Conservation (phyloP, 441 rosid species). For the Biscutella laevigata region DNA sequence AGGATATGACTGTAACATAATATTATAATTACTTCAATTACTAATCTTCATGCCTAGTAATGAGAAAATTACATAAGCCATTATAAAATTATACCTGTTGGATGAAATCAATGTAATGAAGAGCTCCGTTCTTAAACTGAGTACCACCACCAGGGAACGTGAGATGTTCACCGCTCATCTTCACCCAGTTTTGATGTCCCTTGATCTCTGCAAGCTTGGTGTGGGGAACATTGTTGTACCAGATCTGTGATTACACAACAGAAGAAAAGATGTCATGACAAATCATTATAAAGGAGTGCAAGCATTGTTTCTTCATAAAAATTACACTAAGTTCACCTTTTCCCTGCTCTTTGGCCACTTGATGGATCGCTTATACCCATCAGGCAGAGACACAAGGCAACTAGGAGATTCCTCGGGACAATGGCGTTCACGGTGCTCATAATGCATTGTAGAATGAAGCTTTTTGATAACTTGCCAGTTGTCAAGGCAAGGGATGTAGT, state of each 20-base stretch:
- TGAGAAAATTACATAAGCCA: not conserved
- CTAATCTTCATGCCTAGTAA: not conserved
- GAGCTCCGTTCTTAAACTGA: slow-evolving; percentile 63
- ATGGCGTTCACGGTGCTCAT: slow-evolving; percentile 61
- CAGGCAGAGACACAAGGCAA: slow-evolving; percentile 63
- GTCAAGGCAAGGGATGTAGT: slow-evolving; percentile 69
- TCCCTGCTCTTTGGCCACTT: slow-evolving; percentile 69
- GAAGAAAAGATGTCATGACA: slow-evolving; percentile 11
- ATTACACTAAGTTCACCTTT: too few relatives aligned
- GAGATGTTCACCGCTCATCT: slow-evolving; percentile 53
- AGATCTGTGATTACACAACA: slow-evolving; percentile 30
- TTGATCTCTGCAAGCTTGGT: slow-evolving; percentile 56
- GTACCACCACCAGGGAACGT: slow-evolving; percentile 79
- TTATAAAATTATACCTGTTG: slow-evolving; percentile 30
- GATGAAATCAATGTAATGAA: slow-evolving; percentile 50
- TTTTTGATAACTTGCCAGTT: slow-evolving; percentile 48
- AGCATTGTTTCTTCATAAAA: too few relatives aligned
- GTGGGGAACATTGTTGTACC: slow-evolving; percentile 68
- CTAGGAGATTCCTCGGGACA: slow-evolving; percentile 53
- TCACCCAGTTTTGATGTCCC: slow-evolving; percentile 75
- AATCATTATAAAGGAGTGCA: not conserved
- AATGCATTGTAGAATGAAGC: slow-evolving; percentile 41
- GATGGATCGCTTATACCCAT: slow-evolving; percentile 52
- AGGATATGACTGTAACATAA: slow-evolving; percentile 36
- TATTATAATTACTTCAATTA: not conserved